Evolutionary conservation across 352 stramenopile species (phyloP), one percentile per base, ranked within the genome.

Genomic region (Globisporangium emineosum): DNA sequence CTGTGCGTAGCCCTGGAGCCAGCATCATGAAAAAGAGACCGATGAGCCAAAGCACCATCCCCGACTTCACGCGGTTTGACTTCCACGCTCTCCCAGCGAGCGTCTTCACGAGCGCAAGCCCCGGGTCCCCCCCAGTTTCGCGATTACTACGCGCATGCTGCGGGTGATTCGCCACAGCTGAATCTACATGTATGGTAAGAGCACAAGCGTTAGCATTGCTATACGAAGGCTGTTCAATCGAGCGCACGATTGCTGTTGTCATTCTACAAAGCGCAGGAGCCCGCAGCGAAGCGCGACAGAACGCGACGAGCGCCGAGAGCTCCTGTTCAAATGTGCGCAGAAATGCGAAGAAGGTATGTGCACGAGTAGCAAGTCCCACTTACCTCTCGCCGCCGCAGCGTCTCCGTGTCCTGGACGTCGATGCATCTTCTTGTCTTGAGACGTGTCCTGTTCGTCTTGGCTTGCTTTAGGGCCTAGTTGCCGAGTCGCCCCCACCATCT

Each of bases 21-120:
- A 91, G 59, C 13, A 96, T 65, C 84, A 94, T 93, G 69, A 93
- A 91, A 66, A 93, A 89, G 13, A 96, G 76, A 2, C 87, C 87
- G n/a, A 92, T 60, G 29, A 78, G 61, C 87, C 87, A 96, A 1
- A 93, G 64, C 10, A 84, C 45, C 9, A 88, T 43, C 3, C 86
- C 81, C n/a, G 79, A 76, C 42, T 84, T 85, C 33, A 91, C 83
- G 45, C 80, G 81, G 43, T 79, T 75, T 5, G 83, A 91, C 58
- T 84, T 62, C 50, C 83, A 71, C 52, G 81, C 85, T 45, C 70
- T 68, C 29, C 64, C 75, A 56, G 86, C 79, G 3, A 90, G 55
- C 50, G 67, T 56, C 71, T 85, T 88, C 2, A 80, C 75, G 9
- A 94, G 64, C 23, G 77, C 83, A 2, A 86, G 51, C 3, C 64